A percentile compares a stretch with the other conserved stretches of the same genome.
phyloP scores from a whole-genome alignment of 805 yeast genomes.

The Myxozyma geophila region DNA sequence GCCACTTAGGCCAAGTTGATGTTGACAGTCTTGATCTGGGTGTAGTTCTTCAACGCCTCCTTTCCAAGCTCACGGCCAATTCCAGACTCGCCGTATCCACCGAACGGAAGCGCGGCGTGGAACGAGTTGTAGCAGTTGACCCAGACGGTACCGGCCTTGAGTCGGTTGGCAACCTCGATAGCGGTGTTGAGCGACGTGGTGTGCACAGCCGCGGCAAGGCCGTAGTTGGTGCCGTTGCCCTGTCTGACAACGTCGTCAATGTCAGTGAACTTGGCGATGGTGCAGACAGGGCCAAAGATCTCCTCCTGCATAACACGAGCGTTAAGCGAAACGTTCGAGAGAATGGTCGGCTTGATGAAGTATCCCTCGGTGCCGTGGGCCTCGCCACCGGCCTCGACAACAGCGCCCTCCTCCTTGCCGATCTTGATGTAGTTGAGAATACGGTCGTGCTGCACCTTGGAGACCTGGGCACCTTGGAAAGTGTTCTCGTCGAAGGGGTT shows the following conservation, averaged over 20 bases:
- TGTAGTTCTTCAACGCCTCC: constrained; percentile 69
- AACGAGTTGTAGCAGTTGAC: constrained; percentile 84
- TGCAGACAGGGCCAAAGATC: constrained; percentile 93
- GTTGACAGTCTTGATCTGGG: constrained; percentile 77
- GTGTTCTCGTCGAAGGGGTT: constrained; percentile 78
- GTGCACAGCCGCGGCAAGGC: constrained; percentile 91
- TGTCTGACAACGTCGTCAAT: constrained; percentile 76
- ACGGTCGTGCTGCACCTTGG: constrained; percentile 75
- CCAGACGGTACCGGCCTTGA: constrained; percentile 91
- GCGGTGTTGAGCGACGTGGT: constrained; percentile 76
- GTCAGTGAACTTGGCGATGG: constrained; percentile 77
- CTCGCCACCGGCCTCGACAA: constrained; percentile 80
- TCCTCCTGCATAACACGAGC: constrained; percentile 83
- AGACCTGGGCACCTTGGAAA: constrained; percentile 92
- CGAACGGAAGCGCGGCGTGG: constrained; percentile 71
- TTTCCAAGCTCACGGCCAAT: constrained; percentile 82
- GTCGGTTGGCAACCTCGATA: constrained; percentile 69
- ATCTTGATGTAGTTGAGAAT: constrained; percentile 74
- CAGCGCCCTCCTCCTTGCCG: constrained; percentile 86
- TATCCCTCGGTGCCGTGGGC: constrained; percentile 64
- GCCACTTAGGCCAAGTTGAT: constrained; percentile 57
- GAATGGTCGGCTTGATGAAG: constrained; percentile 72
- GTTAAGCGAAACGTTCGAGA: constrained; percentile 75
- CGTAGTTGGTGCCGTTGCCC: constrained; percentile 84
- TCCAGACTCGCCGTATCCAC: constrained; percentile 80